A percentile compares a stretch with the other conserved stretches of the same genome.
These are phyloP conservation scores for Diplogelasinospora grovesii DNA, from an alignment of 495 filamentous ascomycete genomes.

Conservation along the genomic window DNA sequence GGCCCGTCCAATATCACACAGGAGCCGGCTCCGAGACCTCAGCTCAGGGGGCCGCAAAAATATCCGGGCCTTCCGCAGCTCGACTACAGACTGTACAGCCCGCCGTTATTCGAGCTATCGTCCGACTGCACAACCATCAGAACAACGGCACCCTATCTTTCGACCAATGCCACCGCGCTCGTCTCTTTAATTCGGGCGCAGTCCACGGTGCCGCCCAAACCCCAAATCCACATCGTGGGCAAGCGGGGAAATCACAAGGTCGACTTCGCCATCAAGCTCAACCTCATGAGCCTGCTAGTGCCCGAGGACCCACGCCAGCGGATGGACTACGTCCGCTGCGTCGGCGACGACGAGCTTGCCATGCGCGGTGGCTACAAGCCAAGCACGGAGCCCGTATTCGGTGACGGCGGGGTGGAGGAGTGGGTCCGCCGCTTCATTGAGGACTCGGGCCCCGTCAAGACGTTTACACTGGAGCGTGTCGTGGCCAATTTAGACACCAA, in stretches of 20 bases:
- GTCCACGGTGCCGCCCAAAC: conserved; percentile 46
- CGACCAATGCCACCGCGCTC: conserved; percentile 33
- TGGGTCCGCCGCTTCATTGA: conserved; percentile 44
- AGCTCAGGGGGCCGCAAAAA: conserved; percentile 22
- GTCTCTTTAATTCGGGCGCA: conserved; percentile 38
- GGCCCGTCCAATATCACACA: conserved; percentile 27
- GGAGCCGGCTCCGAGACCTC: conserved; percentile 14
- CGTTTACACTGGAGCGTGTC: conserved; percentile 41
- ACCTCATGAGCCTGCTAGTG: conserved; percentile 46
- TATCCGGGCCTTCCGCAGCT: conserved; percentile 43
- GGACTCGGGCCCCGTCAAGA: conserved; percentile 39
- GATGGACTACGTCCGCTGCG: conserved; percentile 48
- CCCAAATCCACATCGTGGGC: conserved; percentile 41
- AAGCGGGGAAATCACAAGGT: conserved; percentile 19
- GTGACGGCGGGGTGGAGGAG: conserved; percentile 36
- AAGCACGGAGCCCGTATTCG: conserved; percentile 29
- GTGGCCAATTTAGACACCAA: conserved; percentile 45
- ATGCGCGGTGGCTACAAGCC: conserved; percentile 40
- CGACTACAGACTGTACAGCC: conserved; percentile 45
- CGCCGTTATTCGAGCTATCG: conserved; percentile 40
- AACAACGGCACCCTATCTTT: conserved; percentile 34
- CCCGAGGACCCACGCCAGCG: conserved; percentile 27
- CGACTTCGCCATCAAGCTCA: conserved; percentile 48
- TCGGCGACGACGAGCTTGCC: conserved; percentile 40
- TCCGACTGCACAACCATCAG: conserved; percentile 40